Conservation (phyloP, 495 filamentous ascomycete genomes). For the Neurospora sublineolata region DNA sequence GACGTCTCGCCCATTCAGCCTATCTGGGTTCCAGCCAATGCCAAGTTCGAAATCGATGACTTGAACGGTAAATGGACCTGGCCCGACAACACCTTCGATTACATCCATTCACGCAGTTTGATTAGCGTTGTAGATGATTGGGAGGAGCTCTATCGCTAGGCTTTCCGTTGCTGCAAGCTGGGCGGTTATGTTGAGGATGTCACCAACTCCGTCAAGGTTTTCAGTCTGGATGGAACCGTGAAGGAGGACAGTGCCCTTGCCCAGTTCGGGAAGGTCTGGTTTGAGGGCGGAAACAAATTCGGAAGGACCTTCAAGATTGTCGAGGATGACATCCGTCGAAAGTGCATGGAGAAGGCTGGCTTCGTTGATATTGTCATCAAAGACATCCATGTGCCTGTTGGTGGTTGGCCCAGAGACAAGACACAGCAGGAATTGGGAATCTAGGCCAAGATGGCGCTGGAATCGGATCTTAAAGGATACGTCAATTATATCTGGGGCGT, state of each 20-base stretch:
- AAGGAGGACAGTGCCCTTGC: slow-evolving; percentile 20
- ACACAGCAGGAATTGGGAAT: slow-evolving; percentile 37
- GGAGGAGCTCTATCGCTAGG: slow-evolving; percentile 28
- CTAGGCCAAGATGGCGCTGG: slow-evolving; percentile 3
- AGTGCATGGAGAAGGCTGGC: slow-evolving; percentile 45
- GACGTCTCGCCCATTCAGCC: slow-evolving; percentile 51
- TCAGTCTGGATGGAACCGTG: slow-evolving; percentile 17
- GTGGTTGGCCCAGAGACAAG: slow-evolving; percentile 35
- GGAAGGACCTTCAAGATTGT: slow-evolving; percentile 11
- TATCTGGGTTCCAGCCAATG: slow-evolving; percentile 37
- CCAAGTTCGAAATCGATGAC: slow-evolving; percentile 47
- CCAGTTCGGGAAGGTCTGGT: slow-evolving; percentile 20
- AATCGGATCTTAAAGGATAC: slow-evolving; percentile 7
- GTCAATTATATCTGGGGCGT: slow-evolving; percentile 3
- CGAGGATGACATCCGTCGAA: slow-evolving; percentile 35
- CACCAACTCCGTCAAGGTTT: slow-evolving; percentile 12
- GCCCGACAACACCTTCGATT: slow-evolving; percentile 43
- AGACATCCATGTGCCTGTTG: slow-evolving; percentile 23
- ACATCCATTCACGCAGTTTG: slow-evolving; percentile 49
- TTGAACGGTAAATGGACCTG: slow-evolving; percentile 41
- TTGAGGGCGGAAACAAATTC: slow-evolving; percentile 7
- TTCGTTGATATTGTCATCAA: slow-evolving; percentile 37
- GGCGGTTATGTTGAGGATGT: slow-evolving; percentile 24
- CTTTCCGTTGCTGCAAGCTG: slow-evolving; percentile 22
- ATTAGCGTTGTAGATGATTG: slow-evolving; percentile 45